Conservation (phyloP, 805 yeast species). For the Kodamaea jinghongensis region DNA sequence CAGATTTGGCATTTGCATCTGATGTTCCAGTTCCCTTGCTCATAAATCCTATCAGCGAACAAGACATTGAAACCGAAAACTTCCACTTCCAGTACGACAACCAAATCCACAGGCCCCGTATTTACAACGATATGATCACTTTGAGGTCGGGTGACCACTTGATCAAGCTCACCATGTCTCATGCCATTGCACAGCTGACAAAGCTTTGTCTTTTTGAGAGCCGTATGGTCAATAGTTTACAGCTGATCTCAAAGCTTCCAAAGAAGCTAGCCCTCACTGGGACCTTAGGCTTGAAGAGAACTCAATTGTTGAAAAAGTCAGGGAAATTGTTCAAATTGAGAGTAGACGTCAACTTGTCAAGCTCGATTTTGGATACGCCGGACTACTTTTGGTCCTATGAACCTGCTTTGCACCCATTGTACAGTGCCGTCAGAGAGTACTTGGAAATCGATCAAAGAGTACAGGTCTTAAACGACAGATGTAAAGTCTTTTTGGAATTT, state of each 20-base stretch:
- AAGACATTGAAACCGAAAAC: constrained; percentile 91
- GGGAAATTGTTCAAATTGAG: constrained; percentile 87
- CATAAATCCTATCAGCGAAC: constrained; percentile 74
- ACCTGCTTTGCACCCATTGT: constrained; percentile 92
- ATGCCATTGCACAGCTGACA: constrained; percentile 95
- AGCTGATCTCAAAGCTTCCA: constrained; percentile 85
- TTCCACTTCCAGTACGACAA: constrained; percentile 71
- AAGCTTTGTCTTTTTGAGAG: constrained; percentile 89
- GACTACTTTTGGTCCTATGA: constrained; percentile 94
- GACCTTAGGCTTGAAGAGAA: constrained; percentile 75
- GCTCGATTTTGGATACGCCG: constrained; percentile 91
- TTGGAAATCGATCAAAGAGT: constrained; percentile 94
- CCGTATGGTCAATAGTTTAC: constrained; percentile 78
- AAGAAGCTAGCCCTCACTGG: constrained; percentile 90
- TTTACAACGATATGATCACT: constrained; percentile 92
- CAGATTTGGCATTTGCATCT: constrained; percentile 78
- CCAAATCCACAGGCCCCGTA: constrained; percentile 63
- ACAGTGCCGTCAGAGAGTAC: constrained; percentile 85
- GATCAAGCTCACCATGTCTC: constrained; percentile 88
- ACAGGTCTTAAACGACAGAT: constrained; percentile 87
- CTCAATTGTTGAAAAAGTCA: constrained; percentile 80
- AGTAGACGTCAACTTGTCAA: constrained; percentile 88
- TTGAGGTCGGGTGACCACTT: constrained; percentile 88
- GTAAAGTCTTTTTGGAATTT: constrained; percentile 90
- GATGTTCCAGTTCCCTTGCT: constrained; percentile 47